Evolutionary conservation across 2,329 filamentous ascomycete species (phyloP), one percentile per base, ranked within the genome.

Genomic region (Cryphonectria nitschkei): DNA sequence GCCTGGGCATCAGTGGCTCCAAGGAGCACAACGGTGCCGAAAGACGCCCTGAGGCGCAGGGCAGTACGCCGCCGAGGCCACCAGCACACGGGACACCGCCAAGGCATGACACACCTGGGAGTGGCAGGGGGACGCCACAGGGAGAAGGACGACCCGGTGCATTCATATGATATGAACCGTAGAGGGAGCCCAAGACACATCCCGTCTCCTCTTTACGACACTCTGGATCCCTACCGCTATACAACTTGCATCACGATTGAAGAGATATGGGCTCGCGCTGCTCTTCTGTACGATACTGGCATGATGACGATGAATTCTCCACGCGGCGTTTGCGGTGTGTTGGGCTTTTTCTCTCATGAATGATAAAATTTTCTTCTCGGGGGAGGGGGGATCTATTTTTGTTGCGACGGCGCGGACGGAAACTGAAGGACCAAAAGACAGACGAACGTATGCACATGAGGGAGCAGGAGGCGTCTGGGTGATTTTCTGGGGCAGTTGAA

Each of bases 1-100:
- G 68, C 14, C 43, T 68, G 9, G 67, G 64, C 13, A 29, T 71
- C 29, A 58, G n/a, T 29, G 75, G 74, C 63, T 70, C 70, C n/a
- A 74, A 76, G n/a, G 52, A 72, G 3, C 70, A 62, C 32, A 74
- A 75, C 22, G 77, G 78, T n/a, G 46, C 3, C 67, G 56, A 73
- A 5, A 70, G 61, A 29, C 74, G 75, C 26, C 77, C 77, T 65
- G 77, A 79, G 50, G 73, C 76, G 19, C 76, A 75, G 34, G 74
- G 75, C 68, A 73, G 75, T 68, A 74, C 70, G 16, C 68, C 70
- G 37, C 70, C 70, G 4, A 70, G 58, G 43, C 71, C 68, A 26
- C 70, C 70, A 6, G 65, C 37, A 14, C 70, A 72, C 54, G 65
- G 65, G 54, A 50, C 61, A 34, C 39, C 39, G 11, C 52, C 52